Conservation (phyloP, 495 filamentous ascomycete genomes). For the Platismatia glauca region DNA sequence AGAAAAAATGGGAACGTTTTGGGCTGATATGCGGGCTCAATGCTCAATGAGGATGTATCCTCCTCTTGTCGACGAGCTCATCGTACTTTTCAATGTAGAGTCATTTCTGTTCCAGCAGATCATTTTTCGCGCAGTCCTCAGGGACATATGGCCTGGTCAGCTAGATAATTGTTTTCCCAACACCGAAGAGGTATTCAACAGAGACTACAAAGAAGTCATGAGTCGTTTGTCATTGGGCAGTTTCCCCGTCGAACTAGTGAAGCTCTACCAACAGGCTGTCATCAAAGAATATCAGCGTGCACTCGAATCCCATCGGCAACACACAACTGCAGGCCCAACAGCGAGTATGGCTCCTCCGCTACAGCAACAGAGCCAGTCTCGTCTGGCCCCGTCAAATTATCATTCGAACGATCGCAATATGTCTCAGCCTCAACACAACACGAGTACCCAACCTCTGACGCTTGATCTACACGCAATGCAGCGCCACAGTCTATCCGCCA, state of each 20-base stretch:
- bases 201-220: conserved; percentile 19
- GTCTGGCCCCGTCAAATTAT: neutral
- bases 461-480: neutral
- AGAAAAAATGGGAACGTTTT: conserved; percentile 29
- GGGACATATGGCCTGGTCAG: conserved; percentile 25
- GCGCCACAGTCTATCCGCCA: neutral
- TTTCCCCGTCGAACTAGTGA: neutral
- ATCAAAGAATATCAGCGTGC: conserved; percentile 7
- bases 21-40: conserved; percentile 25
- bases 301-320: neutral
- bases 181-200: conserved; percentile 20
- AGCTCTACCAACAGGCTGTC: conserved; percentile 4
- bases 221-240: neutral
- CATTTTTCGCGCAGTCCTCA: conserved; percentile 48
- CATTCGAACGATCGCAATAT: neutral
- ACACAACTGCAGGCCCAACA: neutral
- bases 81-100: conserved; percentile 37
- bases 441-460: neutral
- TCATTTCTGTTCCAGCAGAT: conserved; percentile 51
- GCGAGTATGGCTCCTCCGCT: neutral
- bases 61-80: conserved; percentile 52
- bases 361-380: neutral
- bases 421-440: neutral
- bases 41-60: conserved; percentile 42
- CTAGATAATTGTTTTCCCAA: conserved; percentile 22